Evolutionary conservation across 1,139 yeast species (phyloP).

Genomic region (Arxiozyma slooffiae): DNA sequence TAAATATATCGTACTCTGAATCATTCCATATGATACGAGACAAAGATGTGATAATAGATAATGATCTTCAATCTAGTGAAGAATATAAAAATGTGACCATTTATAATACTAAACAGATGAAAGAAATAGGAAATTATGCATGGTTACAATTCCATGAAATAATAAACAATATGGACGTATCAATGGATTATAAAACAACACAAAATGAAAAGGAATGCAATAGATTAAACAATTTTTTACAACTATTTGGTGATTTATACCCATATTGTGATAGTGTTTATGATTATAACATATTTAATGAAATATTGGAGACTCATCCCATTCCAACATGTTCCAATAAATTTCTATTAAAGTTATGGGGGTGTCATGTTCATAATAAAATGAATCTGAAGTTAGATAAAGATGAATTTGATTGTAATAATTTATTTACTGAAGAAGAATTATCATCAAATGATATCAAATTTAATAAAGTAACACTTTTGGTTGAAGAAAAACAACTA

Average conservation of each 20-base stretch:
- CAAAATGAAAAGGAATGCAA: background rate
- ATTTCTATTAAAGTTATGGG: slow-evolving; percentile 50
- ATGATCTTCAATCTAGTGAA: background rate
- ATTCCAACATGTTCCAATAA: slow-evolving; percentile 27
- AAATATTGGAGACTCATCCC: slow-evolving; percentile 57
- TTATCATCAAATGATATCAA: slow-evolving; percentile 1
- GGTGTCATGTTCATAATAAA: slow-evolving; percentile 83
- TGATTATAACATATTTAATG: slow-evolving; percentile 36
- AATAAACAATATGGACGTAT: background rate
- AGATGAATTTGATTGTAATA: slow-evolving; percentile 5
- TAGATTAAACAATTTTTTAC: slow-evolving; percentile 32
- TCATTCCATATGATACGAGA: slow-evolving; percentile 3
- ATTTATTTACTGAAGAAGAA: slow-evolving; percentile 2
- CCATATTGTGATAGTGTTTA: slow-evolving; percentile 54
- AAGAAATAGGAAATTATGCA: slow-evolving; percentile 6
- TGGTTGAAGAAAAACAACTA: slow-evolving; percentile 12
- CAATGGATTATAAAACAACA: background rate
- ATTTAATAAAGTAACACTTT: slow-evolving; percentile 10
- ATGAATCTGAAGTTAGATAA: slow-evolving; percentile 45
- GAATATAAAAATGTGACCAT: background rate
- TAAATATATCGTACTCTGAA: background rate
- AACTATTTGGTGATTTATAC: slow-evolving; percentile 61
- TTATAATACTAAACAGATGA: background rate
- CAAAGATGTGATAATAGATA: background rate
- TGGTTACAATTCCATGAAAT: slow-evolving; percentile 8